These are phyloP conservation scores for Paramecium sonneborni DNA, from an alignment of 73 alveolate genomes.

Conservation along the genomic window DNA sequence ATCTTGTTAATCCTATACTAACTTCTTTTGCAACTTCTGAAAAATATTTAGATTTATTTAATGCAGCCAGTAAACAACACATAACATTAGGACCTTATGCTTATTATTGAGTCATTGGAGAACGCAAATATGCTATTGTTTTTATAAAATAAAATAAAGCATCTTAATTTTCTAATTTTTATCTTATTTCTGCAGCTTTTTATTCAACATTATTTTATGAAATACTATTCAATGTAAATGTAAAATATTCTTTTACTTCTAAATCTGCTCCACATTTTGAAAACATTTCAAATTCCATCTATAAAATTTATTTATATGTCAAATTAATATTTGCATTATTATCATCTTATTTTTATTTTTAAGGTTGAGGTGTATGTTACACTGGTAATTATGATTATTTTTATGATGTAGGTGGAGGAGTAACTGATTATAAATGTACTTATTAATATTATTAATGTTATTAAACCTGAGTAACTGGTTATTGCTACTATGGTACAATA, in stretches of 20 bases:
- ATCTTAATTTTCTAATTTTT: constrained; percentile 26
- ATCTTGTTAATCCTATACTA: background rate
- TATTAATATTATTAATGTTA: background rate
- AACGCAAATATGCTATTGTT: constrained; percentile 8
- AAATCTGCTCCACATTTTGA: background rate
- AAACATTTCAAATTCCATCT: background rate
- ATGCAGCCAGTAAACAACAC: background rate
- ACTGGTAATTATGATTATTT: background rate
- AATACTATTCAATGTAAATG: constrained; percentile 35
- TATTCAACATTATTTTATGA: constrained; percentile 6
- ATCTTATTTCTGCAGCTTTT: constrained; percentile 31
- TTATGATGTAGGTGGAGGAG: constrained; percentile 37
- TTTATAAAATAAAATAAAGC: constrained; percentile 46
- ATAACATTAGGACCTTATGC: background rate
- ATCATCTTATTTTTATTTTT: background rate
- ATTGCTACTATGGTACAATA: background rate
- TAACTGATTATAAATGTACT: constrained; percentile 16
- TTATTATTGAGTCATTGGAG: constrained; percentile 10
- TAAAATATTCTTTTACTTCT: background rate
- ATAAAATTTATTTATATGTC: background rate
- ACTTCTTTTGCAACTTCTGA: constrained; percentile 40
- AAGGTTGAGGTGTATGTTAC: constrained; percentile 20
- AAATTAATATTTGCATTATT: background rate
- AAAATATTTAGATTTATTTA: constrained; percentile 52
- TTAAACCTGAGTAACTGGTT: background rate